These are phyloP conservation scores for Colletotrichum horii DNA, from an alignment of 2,329 filamentous ascomycete genomes.

Conservation along the genomic window DNA sequence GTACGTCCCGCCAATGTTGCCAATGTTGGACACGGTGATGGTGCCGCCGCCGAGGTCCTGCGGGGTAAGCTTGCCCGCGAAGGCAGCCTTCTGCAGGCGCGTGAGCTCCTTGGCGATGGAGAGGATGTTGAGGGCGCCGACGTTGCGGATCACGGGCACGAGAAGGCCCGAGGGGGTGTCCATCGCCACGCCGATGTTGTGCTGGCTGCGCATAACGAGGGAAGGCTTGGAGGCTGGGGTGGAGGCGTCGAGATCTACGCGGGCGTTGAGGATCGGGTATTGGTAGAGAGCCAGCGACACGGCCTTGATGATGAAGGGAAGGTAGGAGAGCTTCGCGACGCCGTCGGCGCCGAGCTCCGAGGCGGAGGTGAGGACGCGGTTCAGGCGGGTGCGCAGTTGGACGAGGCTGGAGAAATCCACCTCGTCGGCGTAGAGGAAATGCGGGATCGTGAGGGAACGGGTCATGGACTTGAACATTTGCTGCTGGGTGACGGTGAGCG, in stretches of 20 bases:
- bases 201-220: slow-evolving; percentile 78
- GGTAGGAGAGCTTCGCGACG: slow-evolving; percentile 78
- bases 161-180: slow-evolving; percentile 88
- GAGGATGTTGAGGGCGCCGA: slow-evolving; percentile 76
- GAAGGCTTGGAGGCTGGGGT: slow-evolving; percentile 66
- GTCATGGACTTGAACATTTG: slow-evolving; percentile 99
- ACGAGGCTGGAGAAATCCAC: slow-evolving; percentile 81
- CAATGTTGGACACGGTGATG: slow-evolving; percentile 96
- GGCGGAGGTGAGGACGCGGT: slow-evolving; percentile 59
- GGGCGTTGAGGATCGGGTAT: slow-evolving; percentile 87
- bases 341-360: slow-evolving; percentile 49
- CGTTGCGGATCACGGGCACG: slow-evolving; percentile 90
- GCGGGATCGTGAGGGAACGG: slow-evolving; percentile 85
- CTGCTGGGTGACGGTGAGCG: slow-evolving; percentile 79
- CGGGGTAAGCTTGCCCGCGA: slow-evolving; percentile 74
- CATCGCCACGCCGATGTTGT: slow-evolving; percentile 97
- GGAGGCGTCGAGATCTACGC: slow-evolving; percentile 66
- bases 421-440: slow-evolving; percentile 94
- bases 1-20: slow-evolving; percentile 91
- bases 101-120: slow-evolving; percentile 79
- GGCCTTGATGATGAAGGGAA: slow-evolving; percentile 96
- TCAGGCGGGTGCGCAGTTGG: slow-evolving; percentile 75
- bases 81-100: slow-evolving; percentile 75
- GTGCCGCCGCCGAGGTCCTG: slow-evolving; percentile 85
- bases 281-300: slow-evolving; percentile 83